These are phyloP conservation scores for Thraustochytrium sp. DNA, from an alignment of 352 stramenopile species.

Conservation along the genomic window DNA sequence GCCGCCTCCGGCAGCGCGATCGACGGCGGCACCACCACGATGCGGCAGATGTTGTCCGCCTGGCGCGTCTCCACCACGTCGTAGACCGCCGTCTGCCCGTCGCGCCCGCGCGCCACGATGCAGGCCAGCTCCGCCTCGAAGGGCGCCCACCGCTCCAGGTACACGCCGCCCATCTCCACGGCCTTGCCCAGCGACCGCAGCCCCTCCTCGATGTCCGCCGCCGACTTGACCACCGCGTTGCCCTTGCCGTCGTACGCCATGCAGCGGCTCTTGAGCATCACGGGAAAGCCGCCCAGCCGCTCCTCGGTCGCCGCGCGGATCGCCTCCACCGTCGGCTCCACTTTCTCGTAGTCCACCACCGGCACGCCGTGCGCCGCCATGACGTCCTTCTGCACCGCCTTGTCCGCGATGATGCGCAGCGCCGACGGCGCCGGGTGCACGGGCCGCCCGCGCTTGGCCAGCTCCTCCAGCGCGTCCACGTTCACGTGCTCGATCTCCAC, in stretches of 20 bases:
- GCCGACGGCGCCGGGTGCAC: conserved; percentile 82
- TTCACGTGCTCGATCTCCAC: conserved; percentile 99
- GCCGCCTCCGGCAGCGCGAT: conserved; percentile 52
- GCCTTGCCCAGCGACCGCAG: conserved; percentile 67
- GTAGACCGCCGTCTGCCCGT: conserved; percentile 74
- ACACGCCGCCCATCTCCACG: conserved; percentile 60
- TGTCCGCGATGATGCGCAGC: conserved; percentile 93
- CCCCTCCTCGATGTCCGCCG: conserved; percentile 69
- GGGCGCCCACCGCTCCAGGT: conserved; percentile 93
- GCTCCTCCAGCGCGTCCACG: conserved; percentile 69
- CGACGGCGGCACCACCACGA: conserved; percentile 82
- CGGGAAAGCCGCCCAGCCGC: conserved; percentile 76
- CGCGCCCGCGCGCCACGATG: conserved; percentile 84
- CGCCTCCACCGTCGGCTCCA: conserved; percentile 54
- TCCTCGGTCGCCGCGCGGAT: conserved; percentile 57
- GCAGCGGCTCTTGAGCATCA: conserved; percentile 93
- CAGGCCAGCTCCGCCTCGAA: conserved; percentile 70
- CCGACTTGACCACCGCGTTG: conserved; percentile 83
- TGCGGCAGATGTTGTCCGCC: conserved; percentile 91
- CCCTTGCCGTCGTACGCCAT: conserved; percentile 93
- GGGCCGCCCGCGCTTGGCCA: conserved; percentile 65
- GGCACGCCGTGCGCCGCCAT: conserved; percentile 58
- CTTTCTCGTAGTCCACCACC: conserved; percentile 52
- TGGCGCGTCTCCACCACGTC: conserved; percentile 77
- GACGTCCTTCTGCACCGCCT: conserved; percentile 87